A percentile compares a stretch with the other conserved stretches of the same genome.
These are phyloP conservation scores for Ambispora gerdemannii DNA, from an alignment of 192 early-diverging fungal genomes.

Conservation along the genomic window DNA sequence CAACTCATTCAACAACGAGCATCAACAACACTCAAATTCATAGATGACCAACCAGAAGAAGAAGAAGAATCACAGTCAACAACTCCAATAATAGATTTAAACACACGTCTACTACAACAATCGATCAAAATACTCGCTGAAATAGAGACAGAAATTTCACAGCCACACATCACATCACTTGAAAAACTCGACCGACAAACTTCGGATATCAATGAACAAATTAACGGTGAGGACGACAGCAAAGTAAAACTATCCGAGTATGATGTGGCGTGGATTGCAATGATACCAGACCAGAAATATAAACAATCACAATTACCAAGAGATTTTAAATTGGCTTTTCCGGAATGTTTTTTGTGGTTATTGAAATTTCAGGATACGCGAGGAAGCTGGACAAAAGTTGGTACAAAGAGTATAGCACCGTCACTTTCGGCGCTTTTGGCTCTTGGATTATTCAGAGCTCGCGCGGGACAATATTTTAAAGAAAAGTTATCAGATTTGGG, in stretches of 20 bases:
- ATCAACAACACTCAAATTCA: too few relatives aligned
- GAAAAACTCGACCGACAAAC: too few relatives aligned
- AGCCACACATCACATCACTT: too few relatives aligned
- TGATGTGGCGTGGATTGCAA: conserved; percentile 21
- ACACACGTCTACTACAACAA: too few relatives aligned
- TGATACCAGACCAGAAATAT: conserved; percentile 12
- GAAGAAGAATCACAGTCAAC: too few relatives aligned
- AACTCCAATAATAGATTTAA: too few relatives aligned
- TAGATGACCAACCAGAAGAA: too few relatives aligned
- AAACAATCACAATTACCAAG: background rate
- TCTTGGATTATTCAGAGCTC: background rate
- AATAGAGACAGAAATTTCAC: too few relatives aligned
- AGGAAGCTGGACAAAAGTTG: conserved; percentile 1
- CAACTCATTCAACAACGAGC: too few relatives aligned
- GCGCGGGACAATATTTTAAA: background rate
- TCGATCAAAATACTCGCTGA: too few relatives aligned
- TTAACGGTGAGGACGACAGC: too few relatives aligned
- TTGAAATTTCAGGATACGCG: background rate
- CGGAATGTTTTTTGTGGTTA: conserved; percentile 22
- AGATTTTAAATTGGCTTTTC: conserved; percentile 15
- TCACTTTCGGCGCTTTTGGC: background rate
- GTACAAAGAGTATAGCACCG: background rate
- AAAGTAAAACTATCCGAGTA: conserved; percentile 21
- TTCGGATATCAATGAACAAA: too few relatives aligned
- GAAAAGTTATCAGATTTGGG: background rate